phyloP scores from a whole-genome alignment of 2,329 filamentous ascomycete genomes.

The Colletotrichum graminicola region DNA sequence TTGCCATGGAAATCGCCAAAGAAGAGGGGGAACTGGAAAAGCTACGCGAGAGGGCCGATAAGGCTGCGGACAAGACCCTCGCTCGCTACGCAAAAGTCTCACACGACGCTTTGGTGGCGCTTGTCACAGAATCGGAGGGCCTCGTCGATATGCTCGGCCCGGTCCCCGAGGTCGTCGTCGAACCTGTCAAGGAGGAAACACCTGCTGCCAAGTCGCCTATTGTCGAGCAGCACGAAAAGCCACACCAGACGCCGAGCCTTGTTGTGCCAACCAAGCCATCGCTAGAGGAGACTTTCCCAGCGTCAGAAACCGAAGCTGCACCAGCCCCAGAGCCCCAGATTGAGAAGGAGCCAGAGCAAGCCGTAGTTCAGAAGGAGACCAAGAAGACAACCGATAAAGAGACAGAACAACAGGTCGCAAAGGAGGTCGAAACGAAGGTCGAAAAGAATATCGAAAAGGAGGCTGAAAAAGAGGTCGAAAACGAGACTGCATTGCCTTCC shows the following conservation, averaged over 20 bases:
- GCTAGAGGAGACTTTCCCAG: constrained; percentile 2
- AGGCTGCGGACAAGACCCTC: constrained; percentile 57
- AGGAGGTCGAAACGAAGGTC: neutral
- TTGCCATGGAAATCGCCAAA: constrained; percentile 65
- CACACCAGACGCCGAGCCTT: constrained; percentile 20
- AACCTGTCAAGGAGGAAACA: constrained; percentile 37
- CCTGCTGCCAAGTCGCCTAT: constrained; percentile 19
- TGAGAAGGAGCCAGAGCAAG: constrained; percentile 26
- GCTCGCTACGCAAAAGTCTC: constrained; percentile 61
- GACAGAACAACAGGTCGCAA: neutral
- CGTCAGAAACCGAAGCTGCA: neutral
- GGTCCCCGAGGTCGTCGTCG: constrained; percentile 50
- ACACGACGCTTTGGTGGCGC: constrained; percentile 61
- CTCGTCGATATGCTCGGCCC: constrained; percentile 59
- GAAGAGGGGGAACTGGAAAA: constrained; percentile 63
- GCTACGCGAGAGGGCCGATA: constrained; percentile 55
- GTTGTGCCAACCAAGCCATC: constrained; percentile 21
- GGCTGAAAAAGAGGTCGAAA: neutral
- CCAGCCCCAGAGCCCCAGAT: neutral
- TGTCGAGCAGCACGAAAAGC: constrained; percentile 32
- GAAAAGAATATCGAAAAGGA: constrained; percentile 1
- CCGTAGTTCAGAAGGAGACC: neutral
- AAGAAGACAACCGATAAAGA: neutral
- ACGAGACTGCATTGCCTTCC: neutral
- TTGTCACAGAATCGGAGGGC: constrained; percentile 60